phyloP scores from a whole-genome alignment of 2,329 filamentous ascomycete genomes.

The Ophiostoma australiae region DNA sequence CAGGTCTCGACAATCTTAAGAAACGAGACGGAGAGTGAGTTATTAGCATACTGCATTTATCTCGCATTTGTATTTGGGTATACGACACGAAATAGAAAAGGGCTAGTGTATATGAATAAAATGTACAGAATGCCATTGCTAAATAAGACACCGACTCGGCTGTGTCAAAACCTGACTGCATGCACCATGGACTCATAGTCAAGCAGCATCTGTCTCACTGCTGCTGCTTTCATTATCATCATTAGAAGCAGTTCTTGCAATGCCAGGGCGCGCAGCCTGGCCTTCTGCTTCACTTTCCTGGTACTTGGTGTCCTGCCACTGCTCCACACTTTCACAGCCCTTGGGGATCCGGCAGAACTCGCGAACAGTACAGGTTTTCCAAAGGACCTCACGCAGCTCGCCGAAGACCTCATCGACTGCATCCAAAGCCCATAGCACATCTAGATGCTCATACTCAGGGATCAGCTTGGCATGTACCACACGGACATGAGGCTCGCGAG shows the following conservation, averaged over 20 bases:
- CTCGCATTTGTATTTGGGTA: not conserved
- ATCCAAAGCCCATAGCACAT: conserved; percentile 94
- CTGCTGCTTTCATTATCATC: conserved; percentile 9
- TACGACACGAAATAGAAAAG: not conserved
- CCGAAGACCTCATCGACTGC: conserved; percentile 74
- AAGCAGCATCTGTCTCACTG: conserved; percentile 16
- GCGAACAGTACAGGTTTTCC: conserved; percentile 61
- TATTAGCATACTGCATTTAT: not conserved
- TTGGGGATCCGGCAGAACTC: conserved; percentile 58
- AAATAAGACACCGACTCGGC: not conserved
- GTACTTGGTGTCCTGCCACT: conserved; percentile 34
- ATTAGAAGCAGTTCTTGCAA: not conserved
- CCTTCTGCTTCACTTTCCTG: not conserved
- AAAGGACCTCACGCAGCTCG: conserved; percentile 76
- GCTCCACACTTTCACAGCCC: conserved; percentile 53
- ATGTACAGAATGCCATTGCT: not conserved
- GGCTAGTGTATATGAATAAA: not conserved
- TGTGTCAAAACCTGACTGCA: not conserved
- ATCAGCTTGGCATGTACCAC: conserved; percentile 80
- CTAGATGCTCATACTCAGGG: conserved; percentile 85
- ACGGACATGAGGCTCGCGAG: conserved; percentile 73
- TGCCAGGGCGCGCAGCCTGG: not conserved
- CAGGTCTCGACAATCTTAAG: conserved; percentile 19
- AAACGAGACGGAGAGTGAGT: not conserved
- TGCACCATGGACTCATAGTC: not conserved